Percentiles rank a stretch among this genome's conserved stretches.
These are phyloP conservation scores for Adansonia grandidieri DNA, from an alignment of 441 rosid genomes.

Conservation along the genomic window DNA sequence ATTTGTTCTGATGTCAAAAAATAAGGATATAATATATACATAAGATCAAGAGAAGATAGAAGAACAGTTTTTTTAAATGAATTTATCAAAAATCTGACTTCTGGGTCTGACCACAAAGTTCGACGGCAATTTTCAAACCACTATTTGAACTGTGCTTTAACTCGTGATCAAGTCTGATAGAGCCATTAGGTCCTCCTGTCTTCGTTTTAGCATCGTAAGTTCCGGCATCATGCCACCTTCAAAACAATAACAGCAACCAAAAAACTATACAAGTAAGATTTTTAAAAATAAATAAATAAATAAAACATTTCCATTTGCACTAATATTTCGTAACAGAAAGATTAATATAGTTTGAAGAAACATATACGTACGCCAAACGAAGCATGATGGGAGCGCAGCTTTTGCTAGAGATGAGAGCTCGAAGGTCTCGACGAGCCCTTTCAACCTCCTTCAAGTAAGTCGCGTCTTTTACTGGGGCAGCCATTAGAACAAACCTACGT, in stretches of 20 bases:
- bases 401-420: slow-evolving; percentile 67
- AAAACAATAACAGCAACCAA: not conserved
- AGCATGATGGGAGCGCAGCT: slow-evolving; percentile 86
- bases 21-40: too few relatives aligned
- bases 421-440: slow-evolving; percentile 72
- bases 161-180: not conserved
- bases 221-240: slow-evolving; percentile 85
- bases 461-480: slow-evolving; percentile 39
- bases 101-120: slow-evolving; percentile 61
- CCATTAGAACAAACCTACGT: slow-evolving; percentile 22
- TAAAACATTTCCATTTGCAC: not conserved
- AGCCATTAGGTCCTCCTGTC: slow-evolving; percentile 8
- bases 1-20: not conserved
- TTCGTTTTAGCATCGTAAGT: slow-evolving; percentile 60
- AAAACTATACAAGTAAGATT: too few relatives aligned
- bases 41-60: not conserved
- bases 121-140: slow-evolving; percentile 69
- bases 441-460: slow-evolving; percentile 72
- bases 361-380: slow-evolving; percentile 72
- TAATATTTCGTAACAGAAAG: not conserved
- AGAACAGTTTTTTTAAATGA: not conserved
- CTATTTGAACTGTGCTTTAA: slow-evolving; percentile 40
- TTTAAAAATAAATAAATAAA: not conserved
- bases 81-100: not conserved
- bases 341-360: not conserved